Evolutionary conservation across 2,329 filamentous ascomycete genomes (phyloP).

Genomic region (Pseudovirgaria hyperparasitica): DNA sequence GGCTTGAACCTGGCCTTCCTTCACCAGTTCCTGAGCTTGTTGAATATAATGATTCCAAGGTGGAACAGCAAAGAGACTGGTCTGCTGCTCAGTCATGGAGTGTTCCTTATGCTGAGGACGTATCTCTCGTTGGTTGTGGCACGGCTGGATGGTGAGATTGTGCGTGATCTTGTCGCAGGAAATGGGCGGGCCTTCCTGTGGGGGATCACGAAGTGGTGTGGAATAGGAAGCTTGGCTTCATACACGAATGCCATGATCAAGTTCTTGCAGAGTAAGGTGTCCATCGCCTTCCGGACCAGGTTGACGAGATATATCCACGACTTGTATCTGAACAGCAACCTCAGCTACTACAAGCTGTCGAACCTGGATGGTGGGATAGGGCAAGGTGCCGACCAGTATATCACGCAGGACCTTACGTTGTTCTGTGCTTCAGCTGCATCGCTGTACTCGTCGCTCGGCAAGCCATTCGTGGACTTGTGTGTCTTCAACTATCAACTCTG

Average conservation of each 20-base stretch:
- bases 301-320: conserved; percentile 96
- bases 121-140: conserved; percentile 92
- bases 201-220: conserved; percentile 91
- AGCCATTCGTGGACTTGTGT: conserved; percentile 90
- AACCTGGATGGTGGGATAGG: conserved; percentile 90
- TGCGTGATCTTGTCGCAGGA: conserved; percentile 88
- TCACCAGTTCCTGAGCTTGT: conserved; percentile 88
- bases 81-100: conserved; percentile 72
- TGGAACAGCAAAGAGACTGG: conserved; percentile 96
- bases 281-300: conserved; percentile 91
- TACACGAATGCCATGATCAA: conserved; percentile 99
- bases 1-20: conserved; percentile 91
- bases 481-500: conserved; percentile 98
- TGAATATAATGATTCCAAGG: conserved; percentile 95
- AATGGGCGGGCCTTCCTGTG: conserved; percentile 79
- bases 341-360: conserved; percentile 91
- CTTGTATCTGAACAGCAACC: conserved; percentile 83
- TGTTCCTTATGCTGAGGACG: conserved; percentile 82
- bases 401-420: conserved; percentile 89
- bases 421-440: conserved; percentile 90
- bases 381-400: conserved; percentile 88
- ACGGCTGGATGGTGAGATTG: conserved; percentile 86
- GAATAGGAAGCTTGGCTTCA: conserved; percentile 81
- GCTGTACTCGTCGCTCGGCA: conserved; percentile 92
- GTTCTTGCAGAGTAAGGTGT: conserved; percentile 93